These are phyloP conservation scores for Protomyces macrosporus DNA, from an alignment of 1,139 yeast species.

Conservation along the genomic window DNA sequence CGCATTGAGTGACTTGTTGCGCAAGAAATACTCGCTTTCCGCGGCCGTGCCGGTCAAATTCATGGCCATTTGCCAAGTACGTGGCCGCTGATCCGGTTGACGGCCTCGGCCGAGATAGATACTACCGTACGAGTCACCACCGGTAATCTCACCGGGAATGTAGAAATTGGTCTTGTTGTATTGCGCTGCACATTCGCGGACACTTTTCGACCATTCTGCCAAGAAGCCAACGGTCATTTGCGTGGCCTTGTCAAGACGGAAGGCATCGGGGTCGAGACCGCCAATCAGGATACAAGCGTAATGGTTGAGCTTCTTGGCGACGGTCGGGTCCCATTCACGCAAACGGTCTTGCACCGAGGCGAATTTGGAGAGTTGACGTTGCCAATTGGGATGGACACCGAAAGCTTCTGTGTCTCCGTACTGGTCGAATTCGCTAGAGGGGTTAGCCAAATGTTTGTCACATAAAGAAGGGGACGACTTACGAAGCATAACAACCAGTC, in stretches of 20 bases:
- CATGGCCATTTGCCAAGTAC: conserved; percentile 1
- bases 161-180: conserved; percentile 26
- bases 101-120: conserved; percentile 29
- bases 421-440: conserved; percentile 25
- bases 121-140: conserved; percentile 27
- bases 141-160: conserved; percentile 30
- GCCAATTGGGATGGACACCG: conserved; percentile 28
- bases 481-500: conserved; percentile 27
- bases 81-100: conserved; percentile 27
- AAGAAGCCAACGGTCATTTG: conserved; percentile 28
- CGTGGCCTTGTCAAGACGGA: conserved; percentile 29
- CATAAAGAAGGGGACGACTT: not conserved
- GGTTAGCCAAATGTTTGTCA: not conserved
- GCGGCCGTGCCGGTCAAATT: conserved; percentile 16
- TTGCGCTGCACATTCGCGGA: conserved; percentile 23
- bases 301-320: conserved; percentile 24
- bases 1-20: conserved; percentile 5
- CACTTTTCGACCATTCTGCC: conserved; percentile 26
- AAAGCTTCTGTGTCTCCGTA: conserved; percentile 29
- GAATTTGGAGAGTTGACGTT: conserved; percentile 29
- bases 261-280: conserved; percentile 29
- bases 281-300: conserved; percentile 26
- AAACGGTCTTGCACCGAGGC: conserved; percentile 30
- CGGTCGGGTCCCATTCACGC: conserved; percentile 29
- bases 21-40: conserved; percentile 19